Base-by-base conservation (phyloP, 208 protist species). In the Wallacemonas rigidus region DNA sequence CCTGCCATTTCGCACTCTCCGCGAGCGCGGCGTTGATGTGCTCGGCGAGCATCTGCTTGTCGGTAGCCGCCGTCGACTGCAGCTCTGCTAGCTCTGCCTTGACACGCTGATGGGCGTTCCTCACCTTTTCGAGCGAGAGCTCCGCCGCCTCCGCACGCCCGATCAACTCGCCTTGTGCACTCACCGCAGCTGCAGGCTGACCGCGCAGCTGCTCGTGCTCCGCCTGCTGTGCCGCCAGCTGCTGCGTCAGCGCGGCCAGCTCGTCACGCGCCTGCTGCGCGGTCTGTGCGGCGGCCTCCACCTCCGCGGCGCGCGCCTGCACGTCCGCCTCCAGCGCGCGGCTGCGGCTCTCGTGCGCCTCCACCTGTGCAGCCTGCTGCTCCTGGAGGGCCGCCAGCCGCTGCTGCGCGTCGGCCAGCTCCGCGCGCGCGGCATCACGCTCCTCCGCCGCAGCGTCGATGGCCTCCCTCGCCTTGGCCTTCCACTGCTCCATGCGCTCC, bases 201-300 rank as follows among this genome's bases (percentile, higher is more conserved):
- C 45, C 50, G 45, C 75, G 56, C 12, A 82, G 54, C 1, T 72
- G 44, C 1, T 43, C 72, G 67, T 82, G 73, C 47, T 77, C 72
- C 36, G 74, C 72, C 45, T 51, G 60, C 60, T 53, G 60, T 45
- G 60, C 60, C 8, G 60, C 40, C 40, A 65, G 43, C 60, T 65
- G 60, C 60, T 44, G 38, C 36, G 36, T 65, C n/a, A 51, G 60
- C 43, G 60, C 60, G 41, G 60, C 60, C 1, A 65, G 60, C 60
- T 45, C 60, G 41, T 44, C 60, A 38, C 50, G 41, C 41, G 40
- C 60, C 15, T 50, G 60, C 60, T 65, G 41, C n/a, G 60, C 60
- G 43, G 60, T 45, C 12, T 39, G 36, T 39, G 9, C 36, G 9
- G 57, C 57, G 57, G 57, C 63, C 63, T 68, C 26, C 65, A n/a